Base-by-base conservation (phyloP, 306 rosid species). In the Quercus robur region DNA sequence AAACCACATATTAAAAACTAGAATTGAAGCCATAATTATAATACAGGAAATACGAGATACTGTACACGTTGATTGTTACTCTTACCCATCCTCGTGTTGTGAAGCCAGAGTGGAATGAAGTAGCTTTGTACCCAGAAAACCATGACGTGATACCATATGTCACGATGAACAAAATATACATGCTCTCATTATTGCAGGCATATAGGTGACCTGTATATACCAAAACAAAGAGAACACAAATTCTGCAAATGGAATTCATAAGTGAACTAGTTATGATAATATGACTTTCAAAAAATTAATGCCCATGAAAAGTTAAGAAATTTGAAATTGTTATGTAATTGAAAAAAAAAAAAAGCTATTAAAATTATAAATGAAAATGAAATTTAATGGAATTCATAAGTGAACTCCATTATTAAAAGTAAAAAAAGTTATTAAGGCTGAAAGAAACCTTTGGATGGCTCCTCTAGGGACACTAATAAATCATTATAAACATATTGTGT, bases 51-150 rank as follows among this genome's bases (percentile, higher is more conserved):
- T 20, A 46, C 52, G 15, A 3, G 52, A 46, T 2, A 12, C 52
- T 46, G 64, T 19, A 20, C 3, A 58, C 9, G 28, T 19, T 58
- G 8, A 23, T 19, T 9, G 23, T 5, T 5, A 46, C n/a, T 14
- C 52, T 72, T 52, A 72, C 80, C 80, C 62, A 56, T 81, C 76
- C 76, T 56, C 4, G 14, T 17, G 63, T 23, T 13, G 80, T 46
- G 44, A 75, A 74, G 26, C 44, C 5, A 21, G 35, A 33, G 46
- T 84, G 81, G 52, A 84, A 63, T 35, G 81, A 13, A 26, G 71
- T 64, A n/a, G 81, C 78, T 9, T 56, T 23, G 19, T 61, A 80
- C 21, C 76, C 82, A 68, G 73, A 30, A 19, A 31, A 3, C 4
- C 61, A 38, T 21, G 73, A 80, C 2, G 79, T 62, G 14, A 76